Evolutionary conservation across 2,329 filamentous ascomycete genomes (phyloP), one percentile per base, ranked within the genome.

Genomic region (Nemania sp.): DNA sequence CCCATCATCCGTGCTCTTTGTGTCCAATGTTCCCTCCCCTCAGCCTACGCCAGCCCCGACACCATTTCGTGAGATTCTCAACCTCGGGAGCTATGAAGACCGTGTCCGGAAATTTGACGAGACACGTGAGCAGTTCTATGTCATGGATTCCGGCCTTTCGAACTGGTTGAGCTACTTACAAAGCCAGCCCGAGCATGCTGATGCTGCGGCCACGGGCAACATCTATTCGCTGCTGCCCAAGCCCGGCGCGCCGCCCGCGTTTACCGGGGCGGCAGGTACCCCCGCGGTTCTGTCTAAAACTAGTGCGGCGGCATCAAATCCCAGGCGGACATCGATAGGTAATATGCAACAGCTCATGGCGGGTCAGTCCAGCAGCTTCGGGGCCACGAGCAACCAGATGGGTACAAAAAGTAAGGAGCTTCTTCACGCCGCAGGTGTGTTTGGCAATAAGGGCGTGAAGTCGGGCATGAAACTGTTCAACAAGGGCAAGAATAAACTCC

Each of bases 401-500:
- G 92, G 93, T 73, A 87, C 90, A 45, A 95, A 94, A 83, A 90
- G 94, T 78, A 98, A 97, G 82, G 94, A 97, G 75, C 83, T 98
- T 29, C 86, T 98, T 77, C 92, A 96, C 72, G 91, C 91, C 24
- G 94, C 94, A 62, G 93, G 93, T 61, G 93, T 92, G 76, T 93
- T 94, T 72, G 94, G 94, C 62, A 98, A 97, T 82, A 95, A 94
- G 61, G 93, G 94, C 72, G 93, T 92, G 82, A 94, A 93, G 78
- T 93, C 93, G 66, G 94, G 94, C 56, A 97, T 97, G 83, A 95
- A 94, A 60, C 81, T 98, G 71, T 90, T 98, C 79, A 93, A 92
- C 72, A 97, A 97, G 82, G 93, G 94, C 73, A 95, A 92, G 82
- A 95, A 88, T 82, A 95, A 93, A 80, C 89, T 97, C 79, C 84